These are phyloP conservation scores for Mesembryanthemum crystallinum DNA, from an alignment of 148 eudicot species.

Conservation along the genomic window DNA sequence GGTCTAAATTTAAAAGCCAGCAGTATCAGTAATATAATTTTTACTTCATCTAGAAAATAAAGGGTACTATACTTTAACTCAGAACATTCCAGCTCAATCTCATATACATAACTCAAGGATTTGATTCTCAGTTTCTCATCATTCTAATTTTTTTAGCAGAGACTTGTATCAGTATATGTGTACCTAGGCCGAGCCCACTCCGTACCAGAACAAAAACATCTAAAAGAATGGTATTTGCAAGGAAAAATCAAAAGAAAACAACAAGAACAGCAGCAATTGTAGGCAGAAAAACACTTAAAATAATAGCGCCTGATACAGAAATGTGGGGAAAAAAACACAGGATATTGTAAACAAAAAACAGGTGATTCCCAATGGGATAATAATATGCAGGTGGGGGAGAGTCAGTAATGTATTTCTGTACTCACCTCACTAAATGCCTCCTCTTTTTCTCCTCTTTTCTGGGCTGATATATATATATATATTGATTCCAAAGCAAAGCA, in stretches of 20 bases:
- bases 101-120: too few relatives aligned
- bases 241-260: conserved; percentile 5
- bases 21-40: too few relatives aligned
- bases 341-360: conserved; percentile 35
- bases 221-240: background rate
- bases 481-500: too few relatives aligned
- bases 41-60: too few relatives aligned
- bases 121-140: too few relatives aligned
- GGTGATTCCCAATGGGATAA: conserved; percentile 29
- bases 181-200: background rate
- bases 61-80: too few relatives aligned
- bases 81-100: too few relatives aligned
- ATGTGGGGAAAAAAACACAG: conserved; percentile 22
- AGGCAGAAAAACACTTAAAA: background rate
- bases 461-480: too few relatives aligned
- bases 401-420: background rate
- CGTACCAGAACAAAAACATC: background rate
- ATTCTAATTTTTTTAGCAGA: too few relatives aligned
- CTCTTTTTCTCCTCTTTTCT: conserved; percentile 4
- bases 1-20: too few relatives aligned
- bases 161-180: too few relatives aligned
- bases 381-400: conserved; percentile 17
- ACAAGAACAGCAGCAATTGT: conserved; percentile 6
- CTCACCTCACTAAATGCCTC: conserved; percentile 26
- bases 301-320: conserved; percentile 16